Evolutionary conservation across 2,329 filamentous ascomycete genomes (phyloP).

Genomic region (Fusarium bulbicola): DNA sequence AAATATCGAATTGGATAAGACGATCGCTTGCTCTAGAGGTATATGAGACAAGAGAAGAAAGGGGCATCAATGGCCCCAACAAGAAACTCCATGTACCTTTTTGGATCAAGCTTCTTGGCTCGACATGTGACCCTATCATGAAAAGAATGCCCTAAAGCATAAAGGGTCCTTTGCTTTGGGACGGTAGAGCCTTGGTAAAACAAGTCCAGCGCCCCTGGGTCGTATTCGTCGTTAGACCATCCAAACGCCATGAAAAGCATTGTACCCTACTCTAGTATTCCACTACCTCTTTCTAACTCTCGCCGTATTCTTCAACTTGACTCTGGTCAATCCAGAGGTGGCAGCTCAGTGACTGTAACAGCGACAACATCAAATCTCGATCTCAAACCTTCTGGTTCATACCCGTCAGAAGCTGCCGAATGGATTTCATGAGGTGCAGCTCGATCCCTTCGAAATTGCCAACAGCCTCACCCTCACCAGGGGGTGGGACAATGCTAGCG

Average conservation of each 20-base stretch:
- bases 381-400: constrained; percentile 52
- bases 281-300: constrained; percentile 10
- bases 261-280: constrained; percentile 14
- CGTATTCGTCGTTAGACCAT: constrained; percentile 41
- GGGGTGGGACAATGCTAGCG: constrained; percentile 51
- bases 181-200: constrained; percentile 18
- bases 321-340: background rate
- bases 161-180: constrained; percentile 6
- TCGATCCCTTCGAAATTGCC: constrained; percentile 53
- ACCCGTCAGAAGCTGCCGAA: constrained; percentile 51
- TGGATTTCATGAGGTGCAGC: constrained; percentile 53
- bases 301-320: background rate
- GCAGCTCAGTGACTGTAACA: background rate
- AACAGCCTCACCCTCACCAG: constrained; percentile 45
- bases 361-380: background rate
- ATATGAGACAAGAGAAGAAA: constrained; percentile 36
- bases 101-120: constrained; percentile 15
- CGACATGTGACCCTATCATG: constrained; percentile 9
- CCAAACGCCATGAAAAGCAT: constrained; percentile 39
- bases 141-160: constrained; percentile 3
- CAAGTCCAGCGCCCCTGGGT: constrained; percentile 35
- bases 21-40: constrained; percentile 42
- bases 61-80: constrained; percentile 16
- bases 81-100: constrained; percentile 33
- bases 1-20: constrained; percentile 32